A percentile compares a stretch with the other conserved stretches of the same genome.
These are phyloP conservation scores for Colletotrichum camelliae DNA, from an alignment of 2,329 filamentous ascomycete genomes.

Conservation along the genomic window DNA sequence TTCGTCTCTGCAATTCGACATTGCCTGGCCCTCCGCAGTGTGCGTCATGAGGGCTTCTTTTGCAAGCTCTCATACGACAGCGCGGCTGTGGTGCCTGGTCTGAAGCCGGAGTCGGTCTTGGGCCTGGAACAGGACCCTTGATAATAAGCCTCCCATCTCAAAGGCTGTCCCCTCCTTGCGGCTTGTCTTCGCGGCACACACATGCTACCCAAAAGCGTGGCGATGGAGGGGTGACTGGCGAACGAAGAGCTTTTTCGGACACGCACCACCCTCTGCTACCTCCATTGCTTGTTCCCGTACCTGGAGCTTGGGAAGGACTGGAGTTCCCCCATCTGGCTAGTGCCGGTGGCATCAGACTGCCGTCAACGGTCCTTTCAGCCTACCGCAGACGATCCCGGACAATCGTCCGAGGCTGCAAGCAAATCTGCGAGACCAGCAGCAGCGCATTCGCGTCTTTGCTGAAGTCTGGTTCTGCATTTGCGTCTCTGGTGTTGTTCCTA, in stretches of 20 bases:
- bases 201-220: constrained; percentile 24
- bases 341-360: constrained; percentile 16
- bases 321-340: constrained; percentile 16
- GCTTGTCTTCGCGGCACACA: constrained; percentile 12
- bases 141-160: constrained; percentile 3
- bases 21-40: not conserved
- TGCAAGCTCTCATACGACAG: not conserved
- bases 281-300: constrained; percentile 2
- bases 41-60: not conserved
- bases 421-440: not conserved
- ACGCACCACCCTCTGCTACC: not conserved
- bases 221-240: constrained; percentile 13
- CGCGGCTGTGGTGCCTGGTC: not conserved
- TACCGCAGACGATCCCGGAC: constrained; percentile 19
- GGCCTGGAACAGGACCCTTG: constrained; percentile 1
- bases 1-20: not conserved
- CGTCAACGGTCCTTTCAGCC: constrained; percentile 16
- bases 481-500: not conserved
- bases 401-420: constrained; percentile 12
- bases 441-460: not conserved
- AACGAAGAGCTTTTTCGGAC: constrained; percentile 1
- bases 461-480: not conserved
- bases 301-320: not conserved
- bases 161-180: constrained; percentile 5
- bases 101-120: not conserved